Evolutionary conservation across 2,329 filamentous ascomycete genomes (phyloP).

Genomic region (Claviceps citrina): DNA sequence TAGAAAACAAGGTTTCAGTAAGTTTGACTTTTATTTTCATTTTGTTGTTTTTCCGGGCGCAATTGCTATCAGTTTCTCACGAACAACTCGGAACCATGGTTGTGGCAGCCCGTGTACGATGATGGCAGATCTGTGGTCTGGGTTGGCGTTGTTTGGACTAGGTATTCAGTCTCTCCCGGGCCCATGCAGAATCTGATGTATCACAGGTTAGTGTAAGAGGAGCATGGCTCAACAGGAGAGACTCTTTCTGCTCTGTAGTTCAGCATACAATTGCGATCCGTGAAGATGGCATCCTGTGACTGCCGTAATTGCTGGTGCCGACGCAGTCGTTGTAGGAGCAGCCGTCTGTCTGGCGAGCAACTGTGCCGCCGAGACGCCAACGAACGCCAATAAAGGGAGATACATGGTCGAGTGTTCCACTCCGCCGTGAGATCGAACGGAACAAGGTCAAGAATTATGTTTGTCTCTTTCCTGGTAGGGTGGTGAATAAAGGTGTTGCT

Average conservation of each 20-base stretch:
- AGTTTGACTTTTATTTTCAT: background rate
- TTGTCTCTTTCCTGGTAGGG: no score
- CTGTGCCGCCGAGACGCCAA: constrained; percentile 8
- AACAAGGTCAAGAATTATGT: no score
- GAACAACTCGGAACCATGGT: constrained; percentile 42
- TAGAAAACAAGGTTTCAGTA: background rate
- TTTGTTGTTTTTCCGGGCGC: background rate
- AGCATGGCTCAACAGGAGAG: no score
- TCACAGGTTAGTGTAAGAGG: background rate
- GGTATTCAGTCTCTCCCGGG: constrained; percentile 24
- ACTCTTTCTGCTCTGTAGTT: no score
- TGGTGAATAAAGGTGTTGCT: background rate
- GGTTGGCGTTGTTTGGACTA: constrained; percentile 32
- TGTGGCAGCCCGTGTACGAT: constrained; percentile 49
- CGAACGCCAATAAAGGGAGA: background rate
- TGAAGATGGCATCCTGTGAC: constrained; percentile 29
- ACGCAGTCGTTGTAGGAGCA: constrained; percentile 13
- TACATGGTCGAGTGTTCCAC: no score
- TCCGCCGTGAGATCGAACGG: no score
- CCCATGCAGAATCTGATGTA: constrained; percentile 29
- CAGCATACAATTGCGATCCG: constrained; percentile 21
- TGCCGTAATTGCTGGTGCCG: constrained; percentile 18
- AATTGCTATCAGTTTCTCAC: background rate
- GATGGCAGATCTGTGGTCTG: constrained; percentile 41
- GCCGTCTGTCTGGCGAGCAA: constrained; percentile 18